Percentiles rank a stretch among this genome's conserved stretches.
phyloP scores from a whole-genome alignment of 208 protist genomes.

The Naegleria lovaniensis region DNA sequence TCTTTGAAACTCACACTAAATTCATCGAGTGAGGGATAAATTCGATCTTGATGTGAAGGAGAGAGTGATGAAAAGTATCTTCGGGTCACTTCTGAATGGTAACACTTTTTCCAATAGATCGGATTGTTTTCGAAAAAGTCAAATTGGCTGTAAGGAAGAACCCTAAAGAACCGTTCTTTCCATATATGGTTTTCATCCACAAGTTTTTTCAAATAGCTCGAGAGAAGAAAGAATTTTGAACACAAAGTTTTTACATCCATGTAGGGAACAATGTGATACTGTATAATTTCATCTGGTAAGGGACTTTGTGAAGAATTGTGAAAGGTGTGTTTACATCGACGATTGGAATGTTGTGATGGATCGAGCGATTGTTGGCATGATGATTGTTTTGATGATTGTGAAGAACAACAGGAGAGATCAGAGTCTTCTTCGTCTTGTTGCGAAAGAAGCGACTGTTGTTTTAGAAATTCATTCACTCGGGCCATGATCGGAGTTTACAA shows the following conservation, averaged over 20 bases:
- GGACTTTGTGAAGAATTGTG: not conserved
- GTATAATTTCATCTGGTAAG: constrained; percentile 3
- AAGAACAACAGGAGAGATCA: no score
- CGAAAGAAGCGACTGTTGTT: no score
- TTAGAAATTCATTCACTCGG: no score
- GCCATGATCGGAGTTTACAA: no score
- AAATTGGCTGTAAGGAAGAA: not conserved
- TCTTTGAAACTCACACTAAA: not conserved
- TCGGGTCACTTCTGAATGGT: not conserved
- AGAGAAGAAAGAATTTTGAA: not conserved
- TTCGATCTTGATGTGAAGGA: not conserved
- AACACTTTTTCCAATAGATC: not conserved
- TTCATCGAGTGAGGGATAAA: not conserved
- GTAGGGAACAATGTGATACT: not conserved
- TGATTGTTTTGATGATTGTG: no score
- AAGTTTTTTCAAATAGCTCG: not conserved
- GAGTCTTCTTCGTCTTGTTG: no score
- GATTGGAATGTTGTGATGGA: no score
- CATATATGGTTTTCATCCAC: not conserved
- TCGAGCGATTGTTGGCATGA: no score
- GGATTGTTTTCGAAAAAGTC: not conserved
- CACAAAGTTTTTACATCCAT: not conserved
- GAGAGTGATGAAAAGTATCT: not conserved
- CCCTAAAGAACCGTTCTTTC: not conserved
- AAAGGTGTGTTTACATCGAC: not conserved